A percentile compares a stretch with the other conserved stretches of the same genome.
Conservation (phyloP, 169 alveolate genomes). For the Plasmodium gaboni region DNA sequence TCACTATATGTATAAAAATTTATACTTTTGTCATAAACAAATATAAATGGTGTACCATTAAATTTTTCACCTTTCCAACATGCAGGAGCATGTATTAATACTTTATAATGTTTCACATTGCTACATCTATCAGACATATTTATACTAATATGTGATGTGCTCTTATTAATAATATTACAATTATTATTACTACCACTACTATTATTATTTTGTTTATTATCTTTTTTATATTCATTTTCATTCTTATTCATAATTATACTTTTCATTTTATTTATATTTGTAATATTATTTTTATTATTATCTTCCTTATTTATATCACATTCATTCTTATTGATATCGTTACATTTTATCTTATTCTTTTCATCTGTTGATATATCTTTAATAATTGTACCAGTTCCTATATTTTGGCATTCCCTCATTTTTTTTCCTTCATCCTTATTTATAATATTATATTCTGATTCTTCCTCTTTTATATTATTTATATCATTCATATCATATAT, state of each 20-base stretch:
- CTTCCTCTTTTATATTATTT: not conserved
- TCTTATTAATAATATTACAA: not conserved
- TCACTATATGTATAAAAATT: constrained; percentile 69
- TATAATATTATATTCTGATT: not conserved
- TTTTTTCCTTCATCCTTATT: not conserved
- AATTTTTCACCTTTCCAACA: constrained; percentile 71
- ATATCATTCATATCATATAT: too few species aligned
- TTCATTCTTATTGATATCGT: too few species aligned
- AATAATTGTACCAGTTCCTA: not conserved
- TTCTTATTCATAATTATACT: not conserved
- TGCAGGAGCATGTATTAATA: constrained; percentile 70
- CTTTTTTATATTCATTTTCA: not conserved
- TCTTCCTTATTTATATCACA: too few species aligned
- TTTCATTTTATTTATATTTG: not conserved
- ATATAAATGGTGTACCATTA: constrained; percentile 42
- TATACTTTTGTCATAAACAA: constrained; percentile 38
- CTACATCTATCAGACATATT: not conserved
- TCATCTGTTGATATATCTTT: too few species aligned
- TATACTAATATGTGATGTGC: too few species aligned
- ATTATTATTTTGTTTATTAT: not conserved
- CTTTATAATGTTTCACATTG: constrained; percentile 31
- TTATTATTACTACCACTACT: not conserved
- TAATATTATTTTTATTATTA: not conserved
- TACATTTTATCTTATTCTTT: too few species aligned
- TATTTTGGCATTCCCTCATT: constrained; percentile 8